Evolutionary conservation across 441 rosid species (phyloP), one percentile per base, ranked within the genome.

Genomic region (Sinapis alba): DNA sequence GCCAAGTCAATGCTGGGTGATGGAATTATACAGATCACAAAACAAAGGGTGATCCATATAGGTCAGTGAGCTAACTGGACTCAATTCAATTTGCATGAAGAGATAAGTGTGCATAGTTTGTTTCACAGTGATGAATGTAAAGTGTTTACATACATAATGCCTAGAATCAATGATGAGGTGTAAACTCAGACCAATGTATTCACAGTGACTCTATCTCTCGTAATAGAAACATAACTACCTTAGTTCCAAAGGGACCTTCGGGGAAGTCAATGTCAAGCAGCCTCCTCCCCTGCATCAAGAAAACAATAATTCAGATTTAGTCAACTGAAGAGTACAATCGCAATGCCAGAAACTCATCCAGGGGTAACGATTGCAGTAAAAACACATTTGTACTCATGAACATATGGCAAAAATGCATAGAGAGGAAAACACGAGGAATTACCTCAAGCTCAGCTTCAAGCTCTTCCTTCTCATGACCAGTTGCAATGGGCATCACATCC

Each of bases 381-480:
- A 41, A 1, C 38, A 62, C 15, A 65, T 15, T 2, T 28, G 26
- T 45, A 9, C 10, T 27, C 59, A 15, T 13, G 8, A 7, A 32
- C 30, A 6, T 45, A 28, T 28, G 1, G 13, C 26, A 26, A 7
- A 56, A 43, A 16, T 16, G 75, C 16, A 56, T 28, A 15, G 2
- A 62, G n/a, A 19, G 12, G 15, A 19, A 57, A 45, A 67, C 5
- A 65, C 1, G 5, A 23, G 74, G 30, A 56, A 27, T 71, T 26
- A 96, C 98, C 99, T 85, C 72, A 38, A 93, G 70, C 83, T 88
- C 94, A 59, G 91, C 88, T 75, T 86, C 93, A 66, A 96, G 85
- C 85, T 96, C 99, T 82, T 96, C 97, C 47, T 86, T 84, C 76
- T 96, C 97, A n/a, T 93, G 97, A 43, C 98, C 97, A 58, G 98